Evolutionary conservation across 208 protist genomes (phyloP).

Genomic region (Tritrichomonas musculus): DNA sequence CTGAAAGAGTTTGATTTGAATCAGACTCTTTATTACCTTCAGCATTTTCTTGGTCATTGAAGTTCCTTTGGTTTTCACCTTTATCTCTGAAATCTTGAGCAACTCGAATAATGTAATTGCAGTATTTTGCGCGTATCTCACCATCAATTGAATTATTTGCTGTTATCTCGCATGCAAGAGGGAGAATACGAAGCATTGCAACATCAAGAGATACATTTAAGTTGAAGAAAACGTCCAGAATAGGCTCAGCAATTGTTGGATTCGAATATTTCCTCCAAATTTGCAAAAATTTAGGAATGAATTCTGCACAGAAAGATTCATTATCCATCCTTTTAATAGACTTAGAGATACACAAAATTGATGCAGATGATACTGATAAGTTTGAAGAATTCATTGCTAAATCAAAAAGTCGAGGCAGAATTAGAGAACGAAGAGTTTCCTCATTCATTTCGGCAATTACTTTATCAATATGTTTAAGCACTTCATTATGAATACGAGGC

Average conservation of each 20-base stretch:
- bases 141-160: not conserved
- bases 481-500: not conserved
- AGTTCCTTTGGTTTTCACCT: too few species aligned
- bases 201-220: not conserved
- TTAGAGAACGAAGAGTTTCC: not conserved
- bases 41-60: too few species aligned
- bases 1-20: too few species aligned
- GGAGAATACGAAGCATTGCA: not conserved
- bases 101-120: not conserved
- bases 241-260: not conserved
- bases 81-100: not conserved
- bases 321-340: not conserved
- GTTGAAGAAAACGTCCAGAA: not conserved
- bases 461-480: not conserved
- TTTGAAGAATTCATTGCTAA: not conserved
- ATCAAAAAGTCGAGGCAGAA: not conserved
- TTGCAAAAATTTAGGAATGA: not conserved
- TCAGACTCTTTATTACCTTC: too few species aligned
- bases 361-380: not conserved
- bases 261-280: not conserved
- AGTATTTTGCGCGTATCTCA: not conserved
- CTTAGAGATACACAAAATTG: not conserved
- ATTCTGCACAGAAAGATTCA: not conserved
- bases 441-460: slow-evolving; percentile 16
- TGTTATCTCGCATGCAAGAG: not conserved